Percentiles rank a stretch among this genome's conserved stretches.
Evolutionary conservation across 176 grass and related monocot species (phyloP).

Genomic region (Pontederia crassipes): DNA sequence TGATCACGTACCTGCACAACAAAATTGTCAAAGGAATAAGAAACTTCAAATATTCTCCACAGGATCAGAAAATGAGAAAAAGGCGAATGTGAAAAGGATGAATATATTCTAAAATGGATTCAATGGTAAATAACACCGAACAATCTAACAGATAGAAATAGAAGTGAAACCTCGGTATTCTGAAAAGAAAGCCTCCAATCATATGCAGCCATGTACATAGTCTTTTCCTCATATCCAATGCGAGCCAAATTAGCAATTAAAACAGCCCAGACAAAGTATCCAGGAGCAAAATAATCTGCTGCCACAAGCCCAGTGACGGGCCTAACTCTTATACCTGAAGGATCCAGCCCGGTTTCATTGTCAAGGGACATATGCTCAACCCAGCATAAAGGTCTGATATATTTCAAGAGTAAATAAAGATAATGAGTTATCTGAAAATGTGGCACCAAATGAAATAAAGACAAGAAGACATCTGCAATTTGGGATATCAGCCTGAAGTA

Average conservation of each 20-base stretch:
- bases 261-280: slow-evolving; percentile 99
- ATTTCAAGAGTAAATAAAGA: slow-evolving; percentile 4
- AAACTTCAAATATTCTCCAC: too few relatives aligned
- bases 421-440: neutral
- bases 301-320: slow-evolving; percentile 86
- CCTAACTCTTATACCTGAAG: slow-evolving; percentile 79
- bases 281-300: slow-evolving; percentile 96
- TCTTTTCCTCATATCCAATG: slow-evolving; percentile 98
- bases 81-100: too few relatives aligned
- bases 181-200: slow-evolving; percentile 99
- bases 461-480: too few relatives aligned
- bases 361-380: slow-evolving; percentile 96
- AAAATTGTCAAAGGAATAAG: slow-evolving; percentile 7
- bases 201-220: slow-evolving; percentile 99
- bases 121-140: too few relatives aligned
- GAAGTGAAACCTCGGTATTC: slow-evolving; percentile 66
- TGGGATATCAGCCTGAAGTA: too few relatives aligned
- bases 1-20: slow-evolving; percentile 74
- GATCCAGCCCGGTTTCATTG: slow-evolving; percentile 96
- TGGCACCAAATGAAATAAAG: too few relatives aligned
- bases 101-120: too few relatives aligned
- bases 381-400: slow-evolving; percentile 85
- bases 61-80: too few relatives aligned
- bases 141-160: neutral
- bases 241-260: slow-evolving; percentile 96